A percentile compares a stretch with the other conserved stretches of the same genome.
phyloP scores from a whole-genome alignment of 2,329 filamentous ascomycete genomes.

The Cladophialophora psammophila region DNA sequence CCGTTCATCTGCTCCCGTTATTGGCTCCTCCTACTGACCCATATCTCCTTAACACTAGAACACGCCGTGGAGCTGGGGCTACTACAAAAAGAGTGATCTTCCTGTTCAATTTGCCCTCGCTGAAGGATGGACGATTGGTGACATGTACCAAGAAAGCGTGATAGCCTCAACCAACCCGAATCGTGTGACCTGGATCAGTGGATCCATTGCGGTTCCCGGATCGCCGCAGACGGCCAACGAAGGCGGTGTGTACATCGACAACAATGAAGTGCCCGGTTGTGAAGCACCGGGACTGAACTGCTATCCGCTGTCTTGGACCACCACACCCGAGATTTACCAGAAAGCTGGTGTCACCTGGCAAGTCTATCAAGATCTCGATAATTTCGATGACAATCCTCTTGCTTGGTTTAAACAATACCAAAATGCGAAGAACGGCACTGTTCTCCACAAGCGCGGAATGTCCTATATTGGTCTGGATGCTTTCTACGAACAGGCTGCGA shows the following conservation, averaged over 20 bases:
- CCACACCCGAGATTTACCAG: constrained; percentile 59
- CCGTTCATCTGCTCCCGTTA: background rate
- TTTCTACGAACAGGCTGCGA: constrained; percentile 60
- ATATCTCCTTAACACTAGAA: constrained; percentile 44
- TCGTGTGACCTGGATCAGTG: constrained; percentile 60
- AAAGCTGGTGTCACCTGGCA: constrained; percentile 60
- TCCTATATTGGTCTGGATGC: constrained; percentile 56
- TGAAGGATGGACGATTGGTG: constrained; percentile 62
- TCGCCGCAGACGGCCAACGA: constrained; percentile 52
- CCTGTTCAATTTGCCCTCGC: constrained; percentile 63
- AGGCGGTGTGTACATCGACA: constrained; percentile 60
- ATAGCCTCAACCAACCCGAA: constrained; percentile 63
- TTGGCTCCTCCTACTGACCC: background rate
- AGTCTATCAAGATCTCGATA: constrained; percentile 59
- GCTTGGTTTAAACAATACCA: constrained; percentile 64
- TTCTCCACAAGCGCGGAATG: constrained; percentile 57
- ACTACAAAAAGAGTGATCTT: constrained; percentile 60
- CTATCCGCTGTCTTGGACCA: constrained; percentile 63
- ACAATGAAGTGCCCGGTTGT: constrained; percentile 60
- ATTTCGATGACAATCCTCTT: constrained; percentile 63
- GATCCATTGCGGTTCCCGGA: constrained; percentile 61
- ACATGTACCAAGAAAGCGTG: constrained; percentile 64
- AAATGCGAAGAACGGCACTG: constrained; percentile 50
- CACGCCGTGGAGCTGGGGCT: constrained; percentile 62
- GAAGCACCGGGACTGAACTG: constrained; percentile 57